Conservation (phyloP, 441 rosid genomes). For the Arabidopsis hybrid region DNA sequence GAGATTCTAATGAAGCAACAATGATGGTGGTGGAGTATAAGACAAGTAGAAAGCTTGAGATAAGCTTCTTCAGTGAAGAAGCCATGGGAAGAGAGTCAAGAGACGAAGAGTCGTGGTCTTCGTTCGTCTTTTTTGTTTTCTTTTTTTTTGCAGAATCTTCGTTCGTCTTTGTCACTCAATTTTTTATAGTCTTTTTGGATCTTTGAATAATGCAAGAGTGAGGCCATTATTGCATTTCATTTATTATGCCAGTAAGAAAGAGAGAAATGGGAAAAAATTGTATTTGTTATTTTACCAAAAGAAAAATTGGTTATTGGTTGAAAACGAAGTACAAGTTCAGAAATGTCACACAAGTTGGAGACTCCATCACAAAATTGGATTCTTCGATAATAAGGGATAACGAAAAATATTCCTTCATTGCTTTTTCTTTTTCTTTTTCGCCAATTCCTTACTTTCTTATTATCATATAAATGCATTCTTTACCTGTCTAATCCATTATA, state of each 20-base stretch:
- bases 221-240: not conserved
- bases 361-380: slow-evolving; percentile 11
- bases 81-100: slow-evolving; percentile 19
- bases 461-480: not conserved
- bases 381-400: not conserved
- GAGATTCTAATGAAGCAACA: slow-evolving; percentile 9
- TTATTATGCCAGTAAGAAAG: not conserved
- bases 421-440: too few species aligned
- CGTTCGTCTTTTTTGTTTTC: too few species aligned
- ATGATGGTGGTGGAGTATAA: not conserved
- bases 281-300: too few species aligned
- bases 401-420: not conserved
- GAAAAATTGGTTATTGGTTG: not conserved
- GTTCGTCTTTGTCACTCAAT: not conserved
- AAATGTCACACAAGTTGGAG: slow-evolving; percentile 14
- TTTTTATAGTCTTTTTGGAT: not conserved
- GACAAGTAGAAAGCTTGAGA: slow-evolving; percentile 28
- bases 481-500: not conserved
- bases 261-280: too few species aligned
- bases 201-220: not conserved
- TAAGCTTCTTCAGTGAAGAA: slow-evolving; percentile 25
- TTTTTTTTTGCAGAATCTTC: too few species aligned
- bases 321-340: not conserved
- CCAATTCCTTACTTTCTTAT: not conserved
- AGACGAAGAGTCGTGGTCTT: too few species aligned